A percentile compares a stretch with the other conserved stretches of the same genome.
Conservation (phyloP, 192 early-diverging fungal genomes). For the Backusella morwellensis region DNA sequence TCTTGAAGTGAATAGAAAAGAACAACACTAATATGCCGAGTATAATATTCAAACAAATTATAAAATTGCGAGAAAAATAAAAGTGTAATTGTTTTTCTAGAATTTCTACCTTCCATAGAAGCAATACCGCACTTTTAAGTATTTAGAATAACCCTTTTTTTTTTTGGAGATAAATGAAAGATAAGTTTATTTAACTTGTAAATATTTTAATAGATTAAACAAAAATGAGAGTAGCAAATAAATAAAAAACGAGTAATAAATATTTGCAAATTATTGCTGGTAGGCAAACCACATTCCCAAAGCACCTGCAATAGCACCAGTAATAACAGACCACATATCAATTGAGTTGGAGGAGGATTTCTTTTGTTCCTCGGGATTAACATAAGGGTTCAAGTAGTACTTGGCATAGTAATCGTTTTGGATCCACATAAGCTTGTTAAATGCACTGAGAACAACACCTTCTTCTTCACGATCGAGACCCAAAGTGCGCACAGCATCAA, state of each 20-base stretch:
- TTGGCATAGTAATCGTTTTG: slow-evolving; percentile 81
- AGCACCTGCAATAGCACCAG: slow-evolving; percentile 16
- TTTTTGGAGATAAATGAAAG: background rate
- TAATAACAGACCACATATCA: background rate
- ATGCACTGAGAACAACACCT: slow-evolving; percentile 59
- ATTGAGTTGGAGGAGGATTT: background rate
- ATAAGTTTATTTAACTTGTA: background rate
- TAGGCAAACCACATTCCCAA: background rate
- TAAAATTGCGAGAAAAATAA: background rate
- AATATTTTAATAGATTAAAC: background rate
- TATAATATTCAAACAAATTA: too few species aligned
- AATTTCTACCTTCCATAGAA: background rate
- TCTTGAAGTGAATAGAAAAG: background rate
- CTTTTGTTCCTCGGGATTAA: background rate
- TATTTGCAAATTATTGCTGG: background rate
- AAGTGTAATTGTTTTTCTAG: background rate
- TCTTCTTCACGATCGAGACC: slow-evolving; percentile 54
- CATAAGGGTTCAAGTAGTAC: slow-evolving; percentile 56
- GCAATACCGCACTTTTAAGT: background rate
- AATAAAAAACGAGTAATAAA: background rate
- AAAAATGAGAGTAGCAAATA: background rate
- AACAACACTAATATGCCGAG: too few species aligned
- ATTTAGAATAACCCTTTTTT: background rate
- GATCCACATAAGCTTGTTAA: slow-evolving; percentile 81
- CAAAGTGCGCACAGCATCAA: slow-evolving; percentile 50